Evolutionary conservation across 2,329 filamentous ascomycete species (phyloP), one percentile per base, ranked within the genome.

Genomic region (Claviceps citrina): DNA sequence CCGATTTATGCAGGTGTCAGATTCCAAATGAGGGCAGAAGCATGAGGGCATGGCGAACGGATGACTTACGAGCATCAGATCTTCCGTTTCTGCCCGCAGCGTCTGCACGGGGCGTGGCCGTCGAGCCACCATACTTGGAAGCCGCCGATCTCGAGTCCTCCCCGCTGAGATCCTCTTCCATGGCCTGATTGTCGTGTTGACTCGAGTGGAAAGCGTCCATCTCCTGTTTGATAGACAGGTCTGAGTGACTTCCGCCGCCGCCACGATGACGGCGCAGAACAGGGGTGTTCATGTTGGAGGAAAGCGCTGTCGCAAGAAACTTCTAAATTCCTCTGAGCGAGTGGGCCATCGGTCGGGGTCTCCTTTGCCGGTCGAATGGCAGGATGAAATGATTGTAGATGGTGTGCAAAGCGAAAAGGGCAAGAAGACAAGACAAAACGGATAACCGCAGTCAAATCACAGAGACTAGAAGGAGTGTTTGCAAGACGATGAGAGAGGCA

Each of bases 1-100:
- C 16, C n/a, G 9, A 26, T 9, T 5, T 36, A 7, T 18, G n/a
- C 15, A 44, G 54, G 18, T n/a, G n/a, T 24, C 7, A 31, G 31
- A 16, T 12, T 26, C 22, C 10, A 35, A n/a, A n/a, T n/a, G n/a
- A n/a, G n/a, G n/a, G n/a, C n/a, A n/a, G n/a, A n/a, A n/a, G n/a
- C n/a, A n/a, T n/a, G n/a, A n/a, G n/a, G n/a, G n/a, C n/a, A n/a
- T n/a, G n/a, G n/a, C n/a, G n/a, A n/a, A n/a, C n/a, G 3, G 15
- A 28, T 15, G 15, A 60, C 61, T 55, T 44, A 62, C 61, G 61
- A 25, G 61, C 61, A 51, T 63, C 54, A 22, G 61, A 64, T 41
- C 61, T 51, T 15, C 50, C 51, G 18, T 53, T 46, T 5, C 48
- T 52, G 38, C 49, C 46, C 16, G 54, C 49, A 4, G 47, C 50